phyloP scores from a whole-genome alignment of 345 rosid species.

The Angophora floribunda region DNA sequence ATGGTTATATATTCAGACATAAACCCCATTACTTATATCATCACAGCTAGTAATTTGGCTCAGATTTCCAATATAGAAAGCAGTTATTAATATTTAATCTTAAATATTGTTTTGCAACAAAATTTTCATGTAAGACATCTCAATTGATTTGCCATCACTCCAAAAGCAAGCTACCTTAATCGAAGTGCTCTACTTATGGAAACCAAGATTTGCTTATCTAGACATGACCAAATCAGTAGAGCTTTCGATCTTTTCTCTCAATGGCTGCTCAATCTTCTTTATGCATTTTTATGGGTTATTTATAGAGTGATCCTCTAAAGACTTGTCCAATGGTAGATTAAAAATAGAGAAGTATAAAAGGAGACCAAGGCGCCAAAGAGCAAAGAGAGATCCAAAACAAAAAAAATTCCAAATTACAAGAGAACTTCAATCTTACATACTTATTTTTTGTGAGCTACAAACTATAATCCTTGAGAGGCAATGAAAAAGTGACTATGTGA shows the following conservation, averaged over 20 bases:
- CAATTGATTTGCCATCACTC: background rate
- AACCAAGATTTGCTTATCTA: background rate
- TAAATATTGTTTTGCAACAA: background rate
- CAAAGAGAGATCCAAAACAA: background rate
- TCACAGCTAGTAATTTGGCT: too few species aligned
- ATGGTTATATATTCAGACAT: background rate
- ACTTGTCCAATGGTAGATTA: background rate
- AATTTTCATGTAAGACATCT: background rate
- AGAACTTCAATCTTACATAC: background rate
- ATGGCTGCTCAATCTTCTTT: background rate
- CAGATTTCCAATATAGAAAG: too few species aligned
- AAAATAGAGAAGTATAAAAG: background rate
- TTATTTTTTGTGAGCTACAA: background rate
- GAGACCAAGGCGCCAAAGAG: background rate
- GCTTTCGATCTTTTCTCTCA: background rate
- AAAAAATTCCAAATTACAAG: background rate
- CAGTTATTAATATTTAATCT: too few species aligned
- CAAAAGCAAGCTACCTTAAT: background rate
- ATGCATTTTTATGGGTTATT: background rate
- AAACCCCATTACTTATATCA: background rate
- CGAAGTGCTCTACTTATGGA: background rate
- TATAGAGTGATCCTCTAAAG: background rate
- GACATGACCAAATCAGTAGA: background rate
- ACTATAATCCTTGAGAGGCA: background rate
- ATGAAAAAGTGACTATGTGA: background rate